phyloP scores from a whole-genome alignment of 345 rosid species.

The Triadica sebifera region DNA sequence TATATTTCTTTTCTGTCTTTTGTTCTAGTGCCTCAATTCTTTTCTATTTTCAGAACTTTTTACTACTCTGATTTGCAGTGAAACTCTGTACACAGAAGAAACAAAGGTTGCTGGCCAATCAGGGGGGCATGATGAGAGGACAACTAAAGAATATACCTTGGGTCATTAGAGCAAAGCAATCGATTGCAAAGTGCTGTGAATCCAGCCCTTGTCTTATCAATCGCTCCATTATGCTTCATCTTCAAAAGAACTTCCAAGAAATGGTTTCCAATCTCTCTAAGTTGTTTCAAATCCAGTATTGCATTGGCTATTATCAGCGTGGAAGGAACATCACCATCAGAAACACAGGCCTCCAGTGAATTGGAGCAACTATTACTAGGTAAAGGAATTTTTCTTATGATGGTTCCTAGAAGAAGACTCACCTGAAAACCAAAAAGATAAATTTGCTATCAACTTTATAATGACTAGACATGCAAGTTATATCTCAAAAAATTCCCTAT shows the following conservation, averaged over 20 bases:
- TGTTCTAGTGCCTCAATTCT: neutral
- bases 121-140: neutral
- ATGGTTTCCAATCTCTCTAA: constrained; percentile 83
- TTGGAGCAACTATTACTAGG: constrained; percentile 48
- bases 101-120: no score
- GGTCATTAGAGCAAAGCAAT: constrained; percentile 86
- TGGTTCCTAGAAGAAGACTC: constrained; percentile 91
- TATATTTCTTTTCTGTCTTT: neutral
- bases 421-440: constrained; percentile 50
- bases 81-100: neutral
- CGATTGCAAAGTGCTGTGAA: constrained; percentile 97
- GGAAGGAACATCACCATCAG: constrained; percentile 35
- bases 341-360: constrained; percentile 28
- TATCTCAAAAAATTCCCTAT: neutral
- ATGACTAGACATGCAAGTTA: neutral
- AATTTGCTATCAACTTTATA: constrained; percentile 7
- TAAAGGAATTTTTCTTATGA: constrained; percentile 83
- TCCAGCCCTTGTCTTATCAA: constrained; percentile 98
- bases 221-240: constrained; percentile 98
- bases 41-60: neutral
- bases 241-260: constrained; percentile 91
- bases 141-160: constrained; percentile 45
- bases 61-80: neutral
- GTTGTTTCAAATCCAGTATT: constrained; percentile 76
- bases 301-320: constrained; percentile 30